Evolutionary conservation across 371 early-diverging fungal species (phyloP), one percentile per base, ranked within the genome.

Genomic region (Nematocida ironsii): DNA sequence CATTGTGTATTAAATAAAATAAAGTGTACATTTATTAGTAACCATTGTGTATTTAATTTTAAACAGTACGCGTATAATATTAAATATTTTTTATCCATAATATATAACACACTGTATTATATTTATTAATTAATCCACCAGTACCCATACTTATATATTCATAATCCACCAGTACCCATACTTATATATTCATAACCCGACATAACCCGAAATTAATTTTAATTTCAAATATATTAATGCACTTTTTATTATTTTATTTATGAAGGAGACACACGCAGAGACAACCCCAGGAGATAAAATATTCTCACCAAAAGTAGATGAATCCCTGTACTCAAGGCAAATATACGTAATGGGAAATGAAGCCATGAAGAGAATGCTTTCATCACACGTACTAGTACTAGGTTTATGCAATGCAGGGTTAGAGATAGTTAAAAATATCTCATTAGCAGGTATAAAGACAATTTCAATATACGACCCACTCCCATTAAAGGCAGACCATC

Each of bases 351-450:
- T 99, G 73, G 99, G 98, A 40, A 94, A 94, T 86, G 97, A 96
- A 74, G 98, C 99, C 75, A 98, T 98, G 98, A 90, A 92, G 84
- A 94, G 93, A 88, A 97, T 99, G 97, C 91, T 93, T 86, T 87
- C 88, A 62, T 93, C 95, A 72, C 93, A 94, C 87, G 94, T 99
- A 25, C 90, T 99, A 50, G 91, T 99, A 68, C 89, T 97, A 52
- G 98, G 98, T 13, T 86, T 96, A 61, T 92, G 92, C 84, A 97
- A 96, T 56, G 91, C 97, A 76, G 99, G 98, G 73, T 92, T 94
- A 62, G 99, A 99, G 89, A 93, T 98, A 80, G 94, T 96, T 84
- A 99, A 99, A 88, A 98, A 99, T 88, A 91, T 99, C 60, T 90
- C 94, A 83, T 90, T 99, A 42, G 97, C 98, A 66, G 99, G 99